Conservation (phyloP, 495 filamentous ascomycete genomes). For the Endocarpon pusillum region DNA sequence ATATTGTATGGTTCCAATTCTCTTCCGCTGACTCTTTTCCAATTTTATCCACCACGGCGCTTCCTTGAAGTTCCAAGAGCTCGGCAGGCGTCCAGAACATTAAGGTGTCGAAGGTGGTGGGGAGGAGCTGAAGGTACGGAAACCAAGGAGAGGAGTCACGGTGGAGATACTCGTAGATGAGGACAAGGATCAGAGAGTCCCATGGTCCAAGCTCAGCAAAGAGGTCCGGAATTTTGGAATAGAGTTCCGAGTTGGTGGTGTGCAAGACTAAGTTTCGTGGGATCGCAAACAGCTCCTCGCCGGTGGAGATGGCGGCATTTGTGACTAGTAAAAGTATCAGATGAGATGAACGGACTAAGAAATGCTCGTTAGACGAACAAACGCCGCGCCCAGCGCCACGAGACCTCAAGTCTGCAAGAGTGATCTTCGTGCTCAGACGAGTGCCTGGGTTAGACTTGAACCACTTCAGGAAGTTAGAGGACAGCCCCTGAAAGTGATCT, state of each 20-base stretch:
- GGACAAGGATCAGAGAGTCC: slow-evolving; percentile 54
- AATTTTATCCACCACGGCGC: slow-evolving; percentile 60
- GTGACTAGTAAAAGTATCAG: slow-evolving; percentile 41
- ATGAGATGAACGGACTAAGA: no score
- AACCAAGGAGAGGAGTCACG: slow-evolving; percentile 51
- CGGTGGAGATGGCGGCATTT: slow-evolving; percentile 34
- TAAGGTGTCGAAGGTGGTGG: slow-evolving; percentile 61
- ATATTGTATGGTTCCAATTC: slow-evolving; percentile 43
- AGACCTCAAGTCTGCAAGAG: slow-evolving; percentile 33
- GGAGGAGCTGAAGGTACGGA: slow-evolving; percentile 69
- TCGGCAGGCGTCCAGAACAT: slow-evolving; percentile 78
- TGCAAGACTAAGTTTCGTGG: slow-evolving; percentile 38
- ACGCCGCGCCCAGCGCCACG: slow-evolving; percentile 40
- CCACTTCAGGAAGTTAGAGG: slow-evolving; percentile 43
- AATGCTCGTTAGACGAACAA: slow-evolving; percentile 23
- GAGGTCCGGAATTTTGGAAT: slow-evolving; percentile 25
- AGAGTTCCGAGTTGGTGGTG: slow-evolving; percentile 31
- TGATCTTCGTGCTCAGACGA: slow-evolving; percentile 35
- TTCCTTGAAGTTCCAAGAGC: slow-evolving; percentile 57
- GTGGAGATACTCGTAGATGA: slow-evolving; percentile 59
- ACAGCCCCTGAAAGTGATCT: no score
- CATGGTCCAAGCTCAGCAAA: slow-evolving; percentile 32
- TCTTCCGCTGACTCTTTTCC: slow-evolving; percentile 55
- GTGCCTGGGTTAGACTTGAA: slow-evolving; percentile 32
- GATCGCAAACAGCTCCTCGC: slow-evolving; percentile 49